Base-by-base conservation (phyloP, 164 flowering plant genomes). In the Aristolochia contorta region DNA sequence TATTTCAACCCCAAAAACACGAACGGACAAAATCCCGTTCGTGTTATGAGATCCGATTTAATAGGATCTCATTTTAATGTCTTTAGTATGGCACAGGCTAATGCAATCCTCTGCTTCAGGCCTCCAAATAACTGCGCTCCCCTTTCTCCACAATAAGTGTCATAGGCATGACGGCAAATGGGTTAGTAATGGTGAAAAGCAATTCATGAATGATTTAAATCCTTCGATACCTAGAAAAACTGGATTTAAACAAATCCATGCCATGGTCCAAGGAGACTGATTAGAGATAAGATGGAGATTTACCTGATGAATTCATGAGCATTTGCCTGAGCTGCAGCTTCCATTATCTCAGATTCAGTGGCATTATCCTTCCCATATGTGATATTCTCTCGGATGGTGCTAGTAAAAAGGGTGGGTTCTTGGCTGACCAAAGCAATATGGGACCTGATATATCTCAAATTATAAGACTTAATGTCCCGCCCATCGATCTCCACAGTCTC, bases 101-200 rank as follows among this genome's bases (percentile, higher is more conserved):
- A 58, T 24, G 80, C 83, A 23, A 81, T 79, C 67, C 85, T 77
- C 56, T 81, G 85, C 74, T 81, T 79, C 66, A 79, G 85, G 10
- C 85, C 85, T 33, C 85, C 85, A 48, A 78, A 75, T 54, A 81
- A 67, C 57, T 79, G 85, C 0, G 74, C 75, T 56, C 85, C 83
- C 67, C 80, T 68, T 59, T 79, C 83, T 37, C 85, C 85, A 66
- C 85, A 81, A 54, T 71, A 66, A 7, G 82, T 82, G 4, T 76
- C 70, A 37, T 80, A 32, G 53, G 4, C 53, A 49, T 18, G n/a
- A 49, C 1, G 15, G 8, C 22, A 49, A 8, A 49, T 1, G 30
- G 30, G 30, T 27, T 27, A 27, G 30, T 2, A 27, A 27, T 27
- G 30, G 30, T 5, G n/a, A n/a, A n/a, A n/a, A n/a, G n/a, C n/a